Evolutionary conservation across 352 stramenopile genomes (phyloP), one percentile per base, ranked within the genome.

Genomic region (Thalassiosira pacifica): DNA sequence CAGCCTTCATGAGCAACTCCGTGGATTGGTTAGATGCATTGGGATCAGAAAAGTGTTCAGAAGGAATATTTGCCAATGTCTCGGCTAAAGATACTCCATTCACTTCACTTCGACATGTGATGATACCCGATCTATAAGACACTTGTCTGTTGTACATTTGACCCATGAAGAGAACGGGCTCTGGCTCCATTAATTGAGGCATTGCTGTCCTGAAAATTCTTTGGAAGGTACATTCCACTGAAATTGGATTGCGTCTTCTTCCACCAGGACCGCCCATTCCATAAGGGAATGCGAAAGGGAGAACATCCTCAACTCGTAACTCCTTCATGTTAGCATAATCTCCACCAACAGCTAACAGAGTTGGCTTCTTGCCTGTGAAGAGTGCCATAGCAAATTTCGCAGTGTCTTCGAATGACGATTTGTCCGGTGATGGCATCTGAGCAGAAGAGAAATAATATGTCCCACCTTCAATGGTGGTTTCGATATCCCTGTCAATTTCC

Each of bases 401-500:
- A n/a, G n/a, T n/a, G n/a, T n/a, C n/a, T n/a, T n/a, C n/a, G n/a
- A n/a, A n/a, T n/a, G n/a, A n/a, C n/a, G n/a, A n/a, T n/a, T n/a
- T n/a, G n/a, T n/a, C n/a, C n/a, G n/a, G n/a, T n/a, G n/a, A n/a
- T n/a, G n/a, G n/a, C n/a, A n/a, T n/a, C n/a, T n/a, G n/a, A n/a
- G n/a, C n/a, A n/a, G n/a, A n/a, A n/a, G n/a, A n/a, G n/a, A n/a
- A n/a, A n/a, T n/a, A n/a, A n/a, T n/a, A n/a, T n/a, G n/a, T n/a
- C n/a, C n/a, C n/a, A n/a, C n/a, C n/a, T n/a, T n/a, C n/a, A n/a
- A n/a, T n/a, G n/a, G n/a, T n/a, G n/a, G n/a, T n/a, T n/a, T n/a
- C n/a, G n/a, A n/a, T n/a, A 64, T 77, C 52, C n/a, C 32, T 83
- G 27, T 77, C 77, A 13, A 74, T 53, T 70, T 34, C 45, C 42